Evolutionary conservation across 345 rosid species (phyloP).

Genomic region (Xanthoceras sorbifolium): DNA sequence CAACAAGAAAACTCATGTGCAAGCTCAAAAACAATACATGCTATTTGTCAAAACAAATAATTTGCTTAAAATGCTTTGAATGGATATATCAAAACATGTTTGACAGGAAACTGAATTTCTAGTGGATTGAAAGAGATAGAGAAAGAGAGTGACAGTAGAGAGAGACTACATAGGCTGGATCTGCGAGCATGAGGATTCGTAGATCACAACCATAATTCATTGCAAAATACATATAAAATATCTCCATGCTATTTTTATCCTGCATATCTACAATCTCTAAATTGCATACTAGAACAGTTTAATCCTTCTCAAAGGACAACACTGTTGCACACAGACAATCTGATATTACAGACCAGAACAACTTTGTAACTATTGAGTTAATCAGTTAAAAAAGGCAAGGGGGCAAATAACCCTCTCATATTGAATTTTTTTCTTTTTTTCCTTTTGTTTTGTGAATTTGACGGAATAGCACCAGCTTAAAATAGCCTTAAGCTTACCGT

Average conservation of each 20-base stretch:
- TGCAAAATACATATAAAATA: background rate
- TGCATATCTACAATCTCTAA: background rate
- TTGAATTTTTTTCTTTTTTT: background rate
- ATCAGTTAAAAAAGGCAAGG: background rate
- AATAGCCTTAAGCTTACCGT: background rate
- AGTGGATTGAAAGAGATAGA: constrained; percentile 1
- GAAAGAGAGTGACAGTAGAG: background rate
- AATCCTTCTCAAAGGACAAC: background rate
- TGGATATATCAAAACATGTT: constrained; percentile 5
- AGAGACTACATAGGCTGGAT: background rate
- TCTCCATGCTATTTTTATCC: background rate
- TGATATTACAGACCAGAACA: background rate
- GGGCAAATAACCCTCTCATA: background rate
- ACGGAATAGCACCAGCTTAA: background rate
- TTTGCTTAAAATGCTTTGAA: background rate
- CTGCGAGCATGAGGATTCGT: background rate
- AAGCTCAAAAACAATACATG: background rate
- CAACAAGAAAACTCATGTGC: background rate
- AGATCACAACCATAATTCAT: background rate
- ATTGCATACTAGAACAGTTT: background rate
- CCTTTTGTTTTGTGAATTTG: background rate
- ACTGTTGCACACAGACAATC: background rate
- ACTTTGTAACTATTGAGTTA: background rate
- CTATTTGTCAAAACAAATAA: background rate
- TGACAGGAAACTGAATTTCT: background rate